Base-by-base conservation (phyloP, 371 early-diverging fungal species). In the Massospora cicadina region DNA sequence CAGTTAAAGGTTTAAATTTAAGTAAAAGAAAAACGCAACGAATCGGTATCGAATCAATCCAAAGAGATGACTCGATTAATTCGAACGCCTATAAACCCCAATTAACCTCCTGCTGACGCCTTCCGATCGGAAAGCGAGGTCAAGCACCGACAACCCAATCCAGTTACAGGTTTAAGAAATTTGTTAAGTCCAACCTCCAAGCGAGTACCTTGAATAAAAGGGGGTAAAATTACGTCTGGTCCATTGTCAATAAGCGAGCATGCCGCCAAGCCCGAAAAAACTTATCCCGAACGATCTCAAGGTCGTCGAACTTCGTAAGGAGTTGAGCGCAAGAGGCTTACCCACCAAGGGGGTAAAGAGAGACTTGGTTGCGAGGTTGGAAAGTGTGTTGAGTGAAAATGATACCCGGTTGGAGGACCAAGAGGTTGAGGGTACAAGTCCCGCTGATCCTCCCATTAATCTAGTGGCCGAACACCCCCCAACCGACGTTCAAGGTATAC, bases 291-390 rank as follows among this genome's bases (percentile, higher is more conserved):
- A 1, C 12, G 31, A 31, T 31, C 74, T 81, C 66, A 81, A 81
- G 59, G 89, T 88, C 26, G 77, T 78, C 7, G 88, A 88, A 55
- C 75, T 88, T 63, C 77, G 79, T 65, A 73, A 73, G 65, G 84
- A 84, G 69, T 74, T 88, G 2, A 67, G 73, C 2, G 73, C 75
- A 2, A 79, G 87, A 28, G 73, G 75, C 2, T 65, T 88, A 25
- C 60, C 87, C 7, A 80, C 78, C 0, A 81, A 78, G 26, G 89
- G 89, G 0, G 75, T 88, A 54, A 88, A 88, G 70, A 82, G 81
- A 64, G 89, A 86, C 10, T 70, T 88, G 7, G 71, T 85, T 2
- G 72, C 75, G 55, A 80, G 89, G 28, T 74, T 88, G 26, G 76
- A 79, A 60, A 77, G 81, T 67, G 83, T 78, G 0, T 55, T 84